Conservation (phyloP, 1,284 basidiomycete species). For the Cronartium ribicola region DNA sequence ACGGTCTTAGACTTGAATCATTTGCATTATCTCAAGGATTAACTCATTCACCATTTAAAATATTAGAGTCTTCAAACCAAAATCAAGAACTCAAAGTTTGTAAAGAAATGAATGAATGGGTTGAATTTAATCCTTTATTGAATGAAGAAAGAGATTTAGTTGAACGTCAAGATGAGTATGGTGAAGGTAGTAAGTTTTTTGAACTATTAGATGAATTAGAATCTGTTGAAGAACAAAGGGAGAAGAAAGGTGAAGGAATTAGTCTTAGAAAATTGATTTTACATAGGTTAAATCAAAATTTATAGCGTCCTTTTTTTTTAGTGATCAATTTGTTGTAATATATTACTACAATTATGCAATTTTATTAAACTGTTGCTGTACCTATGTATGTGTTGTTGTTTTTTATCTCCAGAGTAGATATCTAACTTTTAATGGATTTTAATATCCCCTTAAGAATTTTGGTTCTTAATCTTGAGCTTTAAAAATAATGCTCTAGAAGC, state of each 20-base stretch:
- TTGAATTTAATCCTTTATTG: constrained; percentile 38
- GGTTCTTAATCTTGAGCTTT: no score
- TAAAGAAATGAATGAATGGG: constrained; percentile 28
- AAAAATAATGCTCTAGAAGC: no score
- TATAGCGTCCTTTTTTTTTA: no score
- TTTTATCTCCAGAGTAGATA: no score
- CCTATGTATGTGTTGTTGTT: no score
- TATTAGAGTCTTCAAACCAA: background rate
- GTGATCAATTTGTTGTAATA: no score
- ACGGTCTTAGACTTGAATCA: constrained; percentile 23
- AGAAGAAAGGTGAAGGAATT: constrained; percentile 4
- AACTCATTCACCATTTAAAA: background rate
- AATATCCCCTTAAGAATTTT: no score
- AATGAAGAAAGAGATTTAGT: constrained; percentile 32
- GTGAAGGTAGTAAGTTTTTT: constrained; percentile 7
- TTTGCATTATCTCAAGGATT: background rate
- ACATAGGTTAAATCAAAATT: no score
- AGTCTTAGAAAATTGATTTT: constrained; percentile 6
- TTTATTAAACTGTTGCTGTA: no score
- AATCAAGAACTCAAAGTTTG: no score
- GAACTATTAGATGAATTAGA: constrained; percentile 31
- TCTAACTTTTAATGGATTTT: no score
- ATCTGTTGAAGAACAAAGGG: constrained; percentile 33
- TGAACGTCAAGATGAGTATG: constrained; percentile 15
- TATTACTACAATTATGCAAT: no score